Evolutionary conservation across 129 eudicot genomes (phyloP), one percentile per base, ranked within the genome.

Genomic region (Flaveria trinervia): DNA sequence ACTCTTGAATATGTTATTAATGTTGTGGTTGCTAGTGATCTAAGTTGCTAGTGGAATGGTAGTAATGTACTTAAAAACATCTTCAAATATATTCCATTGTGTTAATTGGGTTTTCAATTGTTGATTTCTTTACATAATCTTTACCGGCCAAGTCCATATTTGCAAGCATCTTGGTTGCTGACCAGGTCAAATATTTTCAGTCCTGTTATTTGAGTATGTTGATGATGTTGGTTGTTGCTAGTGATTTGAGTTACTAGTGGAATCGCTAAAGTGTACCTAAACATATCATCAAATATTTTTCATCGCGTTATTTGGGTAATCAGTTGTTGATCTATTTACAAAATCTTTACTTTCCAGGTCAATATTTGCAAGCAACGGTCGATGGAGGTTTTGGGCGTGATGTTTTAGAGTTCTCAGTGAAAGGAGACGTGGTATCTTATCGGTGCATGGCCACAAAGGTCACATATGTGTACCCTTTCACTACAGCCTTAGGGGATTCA

Each of bases 351-450:
- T 3, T 45, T 2, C 6, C 90, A 92, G 98, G 96, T 4, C 70
- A 84, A 68, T 93, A 88, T 84, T 78, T 93, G 68, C 88, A 81
- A 77, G 98, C 93, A 20, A 91, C 87, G 57, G 93, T 93, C 28
- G 97, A 93, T 73, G 98, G 96, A 76, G 96, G 97, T 64, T 90
- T 93, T 60, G 98, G 98, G 55, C 84, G 96, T 43, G 98, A 93
- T 56, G 90, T 93, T 56, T 17, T 93, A 9, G 98, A 93, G 67
- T 93, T 93, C 50, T 33, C 85, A 82, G 89, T 93, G 46, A 93
- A 84, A 65, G 96, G 91, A 68, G 97, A 93, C 11, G 88, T 83
- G 16, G 98, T 89, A 49, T 74, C 92, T n/a, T 93, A 86, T 73
- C 81, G 98, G 36, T 91, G 91, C 56, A 93, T 93, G 98, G 97